Conservation (phyloP, 768 basidiomycete species). For the Pholiota molesta region DNA sequence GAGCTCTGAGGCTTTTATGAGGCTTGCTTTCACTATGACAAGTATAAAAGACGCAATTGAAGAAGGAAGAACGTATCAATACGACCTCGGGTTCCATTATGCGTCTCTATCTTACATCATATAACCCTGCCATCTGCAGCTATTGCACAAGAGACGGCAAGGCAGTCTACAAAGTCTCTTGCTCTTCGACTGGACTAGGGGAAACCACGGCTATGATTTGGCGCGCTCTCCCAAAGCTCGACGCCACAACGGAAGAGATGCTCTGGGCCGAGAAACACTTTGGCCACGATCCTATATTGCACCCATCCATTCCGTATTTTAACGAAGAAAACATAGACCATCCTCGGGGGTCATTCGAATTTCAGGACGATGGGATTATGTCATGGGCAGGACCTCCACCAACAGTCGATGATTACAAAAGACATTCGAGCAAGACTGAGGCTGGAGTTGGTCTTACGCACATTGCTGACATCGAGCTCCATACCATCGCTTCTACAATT, state of each 20-base stretch:
- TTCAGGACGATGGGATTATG: conserved; percentile 17
- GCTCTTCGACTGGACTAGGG: not conserved
- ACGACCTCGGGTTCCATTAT: conserved; percentile 4
- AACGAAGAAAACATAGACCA: not conserved
- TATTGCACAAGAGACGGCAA: conserved; percentile 25
- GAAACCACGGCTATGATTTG: conserved; percentile 11
- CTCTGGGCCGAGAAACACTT: conserved; percentile 19
- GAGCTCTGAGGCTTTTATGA: not conserved
- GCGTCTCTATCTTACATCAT: conserved; percentile 21
- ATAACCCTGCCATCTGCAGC: conserved; percentile 19
- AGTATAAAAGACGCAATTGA: not conserved
- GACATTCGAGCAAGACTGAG: conserved; percentile 5
- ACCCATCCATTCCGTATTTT: not conserved
- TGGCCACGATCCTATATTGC: not conserved
- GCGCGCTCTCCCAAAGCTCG: conserved; percentile 15
- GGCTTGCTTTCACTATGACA: not conserved
- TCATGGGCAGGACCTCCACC: conserved; percentile 16
- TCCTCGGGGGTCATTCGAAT: conserved; percentile 7
- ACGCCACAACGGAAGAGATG: conserved; percentile 2
- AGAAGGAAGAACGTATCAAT: not conserved
- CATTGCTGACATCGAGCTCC: conserved; percentile 17
- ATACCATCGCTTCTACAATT: conserved; percentile 10
- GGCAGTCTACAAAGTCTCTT: conserved; percentile 21
- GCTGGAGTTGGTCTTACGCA: conserved; percentile 11
- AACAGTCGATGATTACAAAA: conserved; percentile 6